Conservation (phyloP, 139 green algal genomes). For the Chlorella sp. region DNA sequence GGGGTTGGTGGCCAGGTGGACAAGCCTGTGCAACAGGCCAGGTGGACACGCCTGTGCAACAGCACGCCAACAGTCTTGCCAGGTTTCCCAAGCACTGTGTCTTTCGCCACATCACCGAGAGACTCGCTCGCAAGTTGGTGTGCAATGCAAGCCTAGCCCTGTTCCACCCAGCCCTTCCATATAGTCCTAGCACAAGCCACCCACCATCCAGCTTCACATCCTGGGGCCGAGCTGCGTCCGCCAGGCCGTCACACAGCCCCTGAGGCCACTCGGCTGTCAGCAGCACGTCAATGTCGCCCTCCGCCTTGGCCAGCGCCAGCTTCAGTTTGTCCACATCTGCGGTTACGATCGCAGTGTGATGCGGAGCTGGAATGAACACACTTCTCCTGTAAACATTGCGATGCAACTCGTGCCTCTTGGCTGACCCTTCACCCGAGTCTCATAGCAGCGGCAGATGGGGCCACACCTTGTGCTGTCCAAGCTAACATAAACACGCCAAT, state of each 20-base stretch:
- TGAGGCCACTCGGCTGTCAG: conserved; percentile 88
- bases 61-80: neutral
- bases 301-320: conserved; percentile 43
- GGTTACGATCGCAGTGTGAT: too few relatives aligned
- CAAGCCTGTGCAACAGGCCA: too few relatives aligned
- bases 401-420: too few relatives aligned
- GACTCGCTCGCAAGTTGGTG: too few relatives aligned
- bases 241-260: conserved; percentile 51
- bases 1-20: neutral
- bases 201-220: conserved; percentile 14
- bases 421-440: too few relatives aligned
- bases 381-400: too few relatives aligned
- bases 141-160: too few relatives aligned
- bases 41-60: neutral
- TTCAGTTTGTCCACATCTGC: conserved; percentile 71
- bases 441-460: too few relatives aligned
- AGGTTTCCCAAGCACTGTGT: neutral
- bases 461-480: too few relatives aligned
- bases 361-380: too few relatives aligned
- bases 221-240: conserved; percentile 26
- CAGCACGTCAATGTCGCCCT: conserved; percentile 87
- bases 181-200: neutral
- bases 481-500: too few relatives aligned
- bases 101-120: too few relatives aligned
- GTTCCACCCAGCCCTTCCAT: neutral